phyloP scores from a whole-genome alignment of 1,284 basidiomycete species.

The Rhodotorula sp. region DNA sequence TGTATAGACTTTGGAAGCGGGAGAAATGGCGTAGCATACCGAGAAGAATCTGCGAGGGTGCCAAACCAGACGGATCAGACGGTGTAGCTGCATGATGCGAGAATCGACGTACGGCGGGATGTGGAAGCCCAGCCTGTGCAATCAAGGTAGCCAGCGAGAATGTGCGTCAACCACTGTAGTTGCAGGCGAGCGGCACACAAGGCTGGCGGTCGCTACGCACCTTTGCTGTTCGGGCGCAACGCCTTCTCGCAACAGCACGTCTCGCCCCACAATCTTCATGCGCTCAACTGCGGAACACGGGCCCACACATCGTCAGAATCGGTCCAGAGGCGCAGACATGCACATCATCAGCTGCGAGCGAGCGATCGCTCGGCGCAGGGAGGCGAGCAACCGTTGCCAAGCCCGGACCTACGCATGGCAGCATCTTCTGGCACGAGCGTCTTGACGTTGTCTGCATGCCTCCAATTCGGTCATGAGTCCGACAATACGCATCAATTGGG shows the following conservation, averaged over 20 bases:
- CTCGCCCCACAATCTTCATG: not conserved
- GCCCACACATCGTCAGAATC: not conserved
- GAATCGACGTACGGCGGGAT: constrained; percentile 30
- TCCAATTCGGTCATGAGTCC: no score
- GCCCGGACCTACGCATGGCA: constrained; percentile 13
- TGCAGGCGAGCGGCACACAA: not conserved
- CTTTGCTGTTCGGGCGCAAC: constrained; percentile 2
- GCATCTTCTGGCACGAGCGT: not conserved
- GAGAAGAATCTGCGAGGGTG: constrained; percentile 34
- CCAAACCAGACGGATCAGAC: not conserved
- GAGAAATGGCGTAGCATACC: constrained; percentile 2
- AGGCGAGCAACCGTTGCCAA: no score
- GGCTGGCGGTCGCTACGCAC: not conserved
- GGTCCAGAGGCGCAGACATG: not conserved
- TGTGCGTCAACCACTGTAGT: no score
- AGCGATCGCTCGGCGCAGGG: not conserved
- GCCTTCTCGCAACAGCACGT: not conserved
- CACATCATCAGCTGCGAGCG: not conserved
- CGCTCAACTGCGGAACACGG: not conserved
- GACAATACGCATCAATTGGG: not conserved
- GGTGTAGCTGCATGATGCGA: not conserved
- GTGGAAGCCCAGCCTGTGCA: constrained; percentile 36
- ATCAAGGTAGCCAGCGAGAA: not conserved
- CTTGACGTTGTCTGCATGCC: constrained; percentile 36
- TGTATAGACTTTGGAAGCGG: no score